Evolutionary conservation across 148 eudicot species (phyloP), one percentile per base, ranked within the genome.

Genomic region (Amaranthus cruentus): DNA sequence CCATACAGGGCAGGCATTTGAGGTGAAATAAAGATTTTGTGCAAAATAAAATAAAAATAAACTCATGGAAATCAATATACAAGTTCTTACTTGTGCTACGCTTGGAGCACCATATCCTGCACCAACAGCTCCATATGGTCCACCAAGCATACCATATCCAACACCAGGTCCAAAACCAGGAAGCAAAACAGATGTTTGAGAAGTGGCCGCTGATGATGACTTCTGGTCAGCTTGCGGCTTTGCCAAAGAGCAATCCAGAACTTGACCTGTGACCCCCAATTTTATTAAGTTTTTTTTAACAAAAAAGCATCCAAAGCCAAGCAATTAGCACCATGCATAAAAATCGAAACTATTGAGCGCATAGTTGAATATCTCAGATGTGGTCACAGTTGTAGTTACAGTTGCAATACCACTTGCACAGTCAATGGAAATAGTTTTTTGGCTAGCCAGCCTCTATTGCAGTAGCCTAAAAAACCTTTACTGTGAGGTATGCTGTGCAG

Each of bases 171-270:
- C 92, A 66, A 89, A 88, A 69, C 82, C 77, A 64, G 98, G 90
- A 72, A 91, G 82, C 64, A 85, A 60, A 74, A 91, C 89, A 5
- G 88, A 63, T 78, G 82, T 88, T 15, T 91, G 90, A 59, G 88
- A 67, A 76, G 71, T 84, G 79, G 90, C 49, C 75, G 84, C 90
- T 66, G 89, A 87, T 71, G 85, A 67, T 38, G 88, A 70, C 80
- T 86, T 94, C 80, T 89, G 98, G 63, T 94, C 98, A 66, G 89
- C 87, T 75, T 88, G 98, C 69, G 97, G 98, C 80, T 94, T 94
- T 66, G 98, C 98, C 80, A 94, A 88, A 51, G 96, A 94, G 82
- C 97, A 94, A 73, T 94, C 96, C 80, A 89, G 76, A 59, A 79
- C 79, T 84, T 89, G 91, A 68, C 97, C 98, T 93, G 80, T 12